A percentile compares a stretch with the other conserved stretches of the same genome.
Evolutionary conservation across 495 filamentous ascomycete genomes (phyloP).

Genomic region (Penicillium paradoxum): DNA sequence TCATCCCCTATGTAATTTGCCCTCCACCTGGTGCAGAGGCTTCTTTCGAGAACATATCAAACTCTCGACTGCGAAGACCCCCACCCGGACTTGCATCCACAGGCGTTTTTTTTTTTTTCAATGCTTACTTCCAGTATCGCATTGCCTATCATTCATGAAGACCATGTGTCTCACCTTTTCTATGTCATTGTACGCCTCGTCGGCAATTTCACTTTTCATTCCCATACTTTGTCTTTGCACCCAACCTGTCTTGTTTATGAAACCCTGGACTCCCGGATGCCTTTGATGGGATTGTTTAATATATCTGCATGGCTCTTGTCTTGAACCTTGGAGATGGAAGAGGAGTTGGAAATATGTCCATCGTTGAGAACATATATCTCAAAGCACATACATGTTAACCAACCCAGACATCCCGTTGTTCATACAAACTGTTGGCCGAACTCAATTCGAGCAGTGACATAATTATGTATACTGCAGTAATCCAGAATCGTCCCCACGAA

Average conservation of each 20-base stretch:
- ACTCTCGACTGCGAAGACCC: background rate
- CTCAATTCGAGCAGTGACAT: no score
- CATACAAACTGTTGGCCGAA: no score
- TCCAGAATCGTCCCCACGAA: no score
- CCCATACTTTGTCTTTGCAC: background rate
- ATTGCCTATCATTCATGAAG: background rate
- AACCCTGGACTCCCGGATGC: background rate
- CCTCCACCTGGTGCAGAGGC: background rate
- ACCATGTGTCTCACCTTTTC: background rate
- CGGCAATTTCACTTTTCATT: background rate
- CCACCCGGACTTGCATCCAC: background rate
- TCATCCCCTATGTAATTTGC: constrained; percentile 21
- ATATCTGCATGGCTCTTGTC: background rate
- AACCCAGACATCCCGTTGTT: background rate
- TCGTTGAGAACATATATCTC: background rate
- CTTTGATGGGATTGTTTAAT: background rate
- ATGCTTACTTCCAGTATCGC: background rate
- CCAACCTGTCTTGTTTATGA: background rate
- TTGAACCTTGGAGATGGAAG: background rate
- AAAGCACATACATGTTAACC: background rate
- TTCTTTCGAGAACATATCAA: background rate
- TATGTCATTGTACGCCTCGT: background rate
- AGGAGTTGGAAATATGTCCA: background rate
- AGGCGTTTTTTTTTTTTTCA: constrained; percentile 1
- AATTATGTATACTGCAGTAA: no score